A percentile compares a stretch with the other conserved stretches of the same genome.
Conservation (phyloP, 1,284 basidiomycete species). For the Ganoderma lingzhi region DNA sequence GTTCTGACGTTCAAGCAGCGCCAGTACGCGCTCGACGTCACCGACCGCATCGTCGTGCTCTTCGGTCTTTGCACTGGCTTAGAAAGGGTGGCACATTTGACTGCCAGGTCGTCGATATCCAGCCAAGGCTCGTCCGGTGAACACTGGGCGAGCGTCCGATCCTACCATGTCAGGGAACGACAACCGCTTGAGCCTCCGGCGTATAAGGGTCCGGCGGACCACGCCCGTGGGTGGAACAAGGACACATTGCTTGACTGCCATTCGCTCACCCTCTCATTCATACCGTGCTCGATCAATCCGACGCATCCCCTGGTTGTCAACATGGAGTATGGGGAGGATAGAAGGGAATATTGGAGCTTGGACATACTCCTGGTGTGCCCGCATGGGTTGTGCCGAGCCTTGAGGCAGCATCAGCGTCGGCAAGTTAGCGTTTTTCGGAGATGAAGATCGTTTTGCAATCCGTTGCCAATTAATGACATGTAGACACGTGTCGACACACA, state of each 20-base stretch:
- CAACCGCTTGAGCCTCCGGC: background rate
- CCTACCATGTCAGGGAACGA: background rate
- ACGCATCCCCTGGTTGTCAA: background rate
- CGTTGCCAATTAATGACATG: too few relatives aligned
- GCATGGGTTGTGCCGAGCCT: too few relatives aligned
- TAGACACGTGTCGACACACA: too few relatives aligned
- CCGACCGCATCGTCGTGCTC: constrained; percentile 7
- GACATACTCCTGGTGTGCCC: too few relatives aligned
- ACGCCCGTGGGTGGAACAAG: background rate
- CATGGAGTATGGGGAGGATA: background rate
- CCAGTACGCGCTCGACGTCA: background rate
- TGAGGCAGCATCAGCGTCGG: too few relatives aligned
- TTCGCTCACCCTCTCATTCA: background rate
- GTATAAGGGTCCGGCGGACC: background rate
- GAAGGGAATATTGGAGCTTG: too few relatives aligned
- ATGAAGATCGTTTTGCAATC: too few relatives aligned
- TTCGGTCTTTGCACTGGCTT: background rate
- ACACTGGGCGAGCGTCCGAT: background rate
- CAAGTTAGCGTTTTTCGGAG: too few relatives aligned
- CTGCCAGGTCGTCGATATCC: background rate
- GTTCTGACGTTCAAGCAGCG: background rate
- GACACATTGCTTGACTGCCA: background rate
- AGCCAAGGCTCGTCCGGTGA: background rate
- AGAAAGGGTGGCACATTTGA: background rate
- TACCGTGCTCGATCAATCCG: background rate